Evolutionary conservation across 257 asterid species (phyloP).

Genomic region (Scutellaria galericulata): DNA sequence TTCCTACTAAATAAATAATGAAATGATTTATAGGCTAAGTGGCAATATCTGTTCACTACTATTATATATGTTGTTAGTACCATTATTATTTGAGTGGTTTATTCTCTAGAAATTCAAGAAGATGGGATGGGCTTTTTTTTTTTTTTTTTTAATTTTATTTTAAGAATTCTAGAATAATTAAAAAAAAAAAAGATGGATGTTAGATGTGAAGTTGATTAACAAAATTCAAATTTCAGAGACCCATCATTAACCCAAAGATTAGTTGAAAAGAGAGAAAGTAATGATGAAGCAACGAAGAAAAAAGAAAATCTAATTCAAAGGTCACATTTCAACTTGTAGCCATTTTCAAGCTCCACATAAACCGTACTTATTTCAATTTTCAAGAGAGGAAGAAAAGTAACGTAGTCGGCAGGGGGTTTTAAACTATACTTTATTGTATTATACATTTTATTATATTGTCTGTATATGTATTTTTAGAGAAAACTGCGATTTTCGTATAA

Average conservation of each 20-base stretch:
- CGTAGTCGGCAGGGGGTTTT: constrained; percentile 63
- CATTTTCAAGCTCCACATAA: constrained; percentile 23
- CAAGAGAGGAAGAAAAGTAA: constrained; percentile 43
- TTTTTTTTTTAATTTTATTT: too few relatives aligned
- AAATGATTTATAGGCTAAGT: neutral
- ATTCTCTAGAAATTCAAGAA: constrained; percentile 3
- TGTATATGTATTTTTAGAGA: too few relatives aligned
- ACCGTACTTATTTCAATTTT: constrained; percentile 40
- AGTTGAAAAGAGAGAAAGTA: constrained; percentile 24
- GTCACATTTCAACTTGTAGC: neutral
- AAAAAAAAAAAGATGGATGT: neutral
- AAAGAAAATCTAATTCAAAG: constrained; percentile 4
- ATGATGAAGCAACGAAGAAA: constrained; percentile 33
- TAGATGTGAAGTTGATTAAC: constrained; percentile 27
- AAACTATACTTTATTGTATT: constrained; percentile 3
- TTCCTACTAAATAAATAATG: neutral
- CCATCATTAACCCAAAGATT: constrained; percentile 40
- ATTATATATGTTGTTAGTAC: neutral
- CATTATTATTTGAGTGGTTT: neutral
- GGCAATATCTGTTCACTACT: constrained; percentile 14
- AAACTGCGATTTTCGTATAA: too few relatives aligned
- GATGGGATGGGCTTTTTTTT: neutral
- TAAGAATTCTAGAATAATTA: too few relatives aligned
- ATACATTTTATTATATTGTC: neutral
- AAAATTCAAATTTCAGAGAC: constrained; percentile 8